Evolutionary conservation across 305 asterid species (phyloP), one percentile per base, ranked within the genome.

Genomic region (Fraxinus sp.): DNA sequence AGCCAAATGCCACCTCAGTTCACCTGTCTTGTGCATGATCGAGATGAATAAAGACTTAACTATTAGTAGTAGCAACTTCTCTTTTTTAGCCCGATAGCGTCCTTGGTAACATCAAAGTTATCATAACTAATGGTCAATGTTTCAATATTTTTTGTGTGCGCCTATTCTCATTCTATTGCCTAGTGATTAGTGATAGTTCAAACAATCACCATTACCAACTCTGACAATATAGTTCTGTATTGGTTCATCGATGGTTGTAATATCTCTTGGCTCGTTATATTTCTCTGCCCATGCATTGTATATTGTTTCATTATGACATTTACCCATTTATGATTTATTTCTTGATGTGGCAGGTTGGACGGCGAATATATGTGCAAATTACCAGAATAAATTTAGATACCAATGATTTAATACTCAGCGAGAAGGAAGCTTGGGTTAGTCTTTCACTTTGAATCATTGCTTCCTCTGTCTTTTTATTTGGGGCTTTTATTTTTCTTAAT

Each of bases 341-440:
- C 43, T 85, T 84, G 81, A 81, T 82, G 59, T 79, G 89, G 83
- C 88, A 96, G 99, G 99, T 96, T 72, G 97, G 98, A 28, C 91
- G 98, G 75, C 90, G 88, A 83, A 82, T 94, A 77, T 85, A 86
- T 81, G 97, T 94, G 71, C 91, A 83, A 55, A 94, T 96, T 87
- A 91, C 92, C 78, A 89, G 98, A 88, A 91, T 93, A 85, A 93
- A 94, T n/a, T 95, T 91, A 89, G 97, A 92, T 71, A 93, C 99
- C 33, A 93, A 96, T 75, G 97, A 96, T 89, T 90, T 96, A 87
- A 90, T 96, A 84, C 95, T 96, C 87, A 96, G 97, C 71, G 99
- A 96, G 87, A 94, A 91, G 90, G 92, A 88, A 57, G 97, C 98
- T 81, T 94, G 98, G 99, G 98, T 93, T 79, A 33, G 97, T 91